phyloP scores from a whole-genome alignment of 495 filamentous ascomycete species.

The Neurospora sp. region DNA sequence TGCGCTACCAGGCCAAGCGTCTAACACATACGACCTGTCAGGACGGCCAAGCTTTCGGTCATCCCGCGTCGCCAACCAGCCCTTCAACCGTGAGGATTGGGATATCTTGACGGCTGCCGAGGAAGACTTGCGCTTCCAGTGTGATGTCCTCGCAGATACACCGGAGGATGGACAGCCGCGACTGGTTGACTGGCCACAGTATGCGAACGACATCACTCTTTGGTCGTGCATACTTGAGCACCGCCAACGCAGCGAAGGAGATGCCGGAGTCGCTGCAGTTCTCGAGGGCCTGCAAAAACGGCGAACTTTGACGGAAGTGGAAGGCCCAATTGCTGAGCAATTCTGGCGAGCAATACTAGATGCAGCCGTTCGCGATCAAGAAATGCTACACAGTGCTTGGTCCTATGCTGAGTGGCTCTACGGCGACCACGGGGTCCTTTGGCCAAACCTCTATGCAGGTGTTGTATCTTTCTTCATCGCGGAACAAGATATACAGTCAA shows the following conservation, averaged over 20 bases:
- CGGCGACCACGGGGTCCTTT: slow-evolving; percentile 36
- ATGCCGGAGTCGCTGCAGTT: slow-evolving; percentile 37
- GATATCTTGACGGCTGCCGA: slow-evolving; percentile 9
- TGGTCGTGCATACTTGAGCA: slow-evolving; percentile 59
- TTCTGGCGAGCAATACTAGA: slow-evolving; percentile 55
- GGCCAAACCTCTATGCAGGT: slow-evolving; percentile 32
- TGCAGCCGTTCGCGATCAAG: slow-evolving; percentile 27
- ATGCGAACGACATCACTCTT: slow-evolving; percentile 43
- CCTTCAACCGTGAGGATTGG: slow-evolving; percentile 13
- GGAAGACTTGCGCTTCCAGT: slow-evolving; percentile 33
- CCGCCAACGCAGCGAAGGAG: slow-evolving; percentile 49
- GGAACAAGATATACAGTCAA: slow-evolving; percentile 19
- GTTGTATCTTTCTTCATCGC: slow-evolving; percentile 26
- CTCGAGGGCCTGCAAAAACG: slow-evolving; percentile 25
- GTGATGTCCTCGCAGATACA: slow-evolving; percentile 31
- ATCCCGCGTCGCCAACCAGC: not conserved
- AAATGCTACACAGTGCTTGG: slow-evolving; percentile 39
- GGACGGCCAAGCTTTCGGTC: not conserved
- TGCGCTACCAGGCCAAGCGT: not conserved
- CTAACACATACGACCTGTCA: slow-evolving; percentile 11
- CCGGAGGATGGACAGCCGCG: slow-evolving; percentile 22
- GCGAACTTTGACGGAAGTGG: slow-evolving; percentile 15
- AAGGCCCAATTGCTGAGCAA: slow-evolving; percentile 22
- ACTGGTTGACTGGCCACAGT: slow-evolving; percentile 44
- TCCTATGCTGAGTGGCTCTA: slow-evolving; percentile 47